Evolutionary conservation across 2,329 filamentous ascomycete genomes (phyloP).

Genomic region (Stemphylium vesicarium): DNA sequence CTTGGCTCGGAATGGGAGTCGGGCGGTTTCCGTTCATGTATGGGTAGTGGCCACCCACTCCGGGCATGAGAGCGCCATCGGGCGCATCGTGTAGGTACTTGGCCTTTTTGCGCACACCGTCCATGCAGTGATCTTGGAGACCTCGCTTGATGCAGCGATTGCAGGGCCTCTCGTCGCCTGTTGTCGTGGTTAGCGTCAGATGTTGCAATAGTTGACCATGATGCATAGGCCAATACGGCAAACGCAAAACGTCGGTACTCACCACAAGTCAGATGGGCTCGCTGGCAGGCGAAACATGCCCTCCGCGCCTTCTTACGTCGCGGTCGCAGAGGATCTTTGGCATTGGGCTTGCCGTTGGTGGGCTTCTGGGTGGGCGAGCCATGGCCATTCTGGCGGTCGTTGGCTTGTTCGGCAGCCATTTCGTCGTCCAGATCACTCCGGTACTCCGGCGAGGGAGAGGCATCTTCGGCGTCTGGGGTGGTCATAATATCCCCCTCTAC

Average conservation of each 20-base stretch:
- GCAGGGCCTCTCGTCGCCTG: slow-evolving; percentile 95
- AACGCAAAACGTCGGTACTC: slow-evolving; percentile 57
- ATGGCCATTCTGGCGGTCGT: slow-evolving; percentile 48
- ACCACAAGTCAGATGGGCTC: slow-evolving; percentile 98
- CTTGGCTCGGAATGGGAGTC: slow-evolving; percentile 40
- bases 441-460: slow-evolving; percentile 56
- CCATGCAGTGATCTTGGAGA: slow-evolving; percentile 88
- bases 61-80: slow-evolving; percentile 85
- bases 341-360: slow-evolving; percentile 54
- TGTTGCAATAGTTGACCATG: background rate
- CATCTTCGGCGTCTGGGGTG: slow-evolving; percentile 56
- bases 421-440: slow-evolving; percentile 49
- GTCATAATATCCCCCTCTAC: slow-evolving; percentile 54
- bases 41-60: slow-evolving; percentile 74
- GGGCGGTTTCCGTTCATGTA: slow-evolving; percentile 57
- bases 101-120: slow-evolving; percentile 97
- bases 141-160: slow-evolving; percentile 92
- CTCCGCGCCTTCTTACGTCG: slow-evolving; percentile 93
- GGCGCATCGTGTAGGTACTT: slow-evolving; percentile 98
- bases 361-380: slow-evolving; percentile 41
- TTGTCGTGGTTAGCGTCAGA: slow-evolving; percentile 9
- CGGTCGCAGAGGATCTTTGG: slow-evolving; percentile 89
- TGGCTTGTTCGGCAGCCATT: slow-evolving; percentile 54
- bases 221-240: background rate
- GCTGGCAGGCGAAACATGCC: slow-evolving; percentile 95